Conservation (phyloP, 768 basidiomycete species). For the Paxillus ammoniavirescens region DNA sequence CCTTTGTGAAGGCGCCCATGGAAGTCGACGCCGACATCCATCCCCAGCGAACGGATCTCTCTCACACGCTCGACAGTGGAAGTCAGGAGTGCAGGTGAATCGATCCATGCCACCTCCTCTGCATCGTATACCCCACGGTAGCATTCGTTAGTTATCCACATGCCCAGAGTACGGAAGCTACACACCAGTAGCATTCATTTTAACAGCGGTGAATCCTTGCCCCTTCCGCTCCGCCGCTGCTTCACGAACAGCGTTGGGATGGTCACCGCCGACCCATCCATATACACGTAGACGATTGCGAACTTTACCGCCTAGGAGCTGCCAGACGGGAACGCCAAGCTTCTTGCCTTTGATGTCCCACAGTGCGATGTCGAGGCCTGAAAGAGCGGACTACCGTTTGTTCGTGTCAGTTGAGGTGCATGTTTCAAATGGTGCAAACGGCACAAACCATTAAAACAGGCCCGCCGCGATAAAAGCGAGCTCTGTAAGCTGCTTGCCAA, state of each 20-base stretch:
- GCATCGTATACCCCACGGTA: constrained; percentile 12
- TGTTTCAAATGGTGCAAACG: background rate
- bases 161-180: background rate
- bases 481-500: constrained; percentile 64
- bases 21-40: constrained; percentile 70
- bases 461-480: constrained; percentile 72
- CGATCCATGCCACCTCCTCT: constrained; percentile 51
- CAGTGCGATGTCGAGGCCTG: constrained; percentile 67
- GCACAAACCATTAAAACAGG: constrained; percentile 61
- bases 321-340: constrained; percentile 61
- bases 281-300: constrained; percentile 58
- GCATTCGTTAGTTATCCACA: background rate
- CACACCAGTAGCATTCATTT: constrained; percentile 67
- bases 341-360: constrained; percentile 84
- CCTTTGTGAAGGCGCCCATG: constrained; percentile 69
- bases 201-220: constrained; percentile 68
- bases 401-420: background rate
- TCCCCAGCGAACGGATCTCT: constrained; percentile 48
- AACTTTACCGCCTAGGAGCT: constrained; percentile 69
- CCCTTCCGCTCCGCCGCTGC: constrained; percentile 52
- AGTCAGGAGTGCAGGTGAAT: constrained; percentile 52
- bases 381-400: constrained; percentile 43
- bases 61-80: constrained; percentile 52
- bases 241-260: constrained; percentile 45
- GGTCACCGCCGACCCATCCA: constrained; percentile 55